Base-by-base conservation (phyloP, 208 protist species). In the Sergeia podlipaevii region DNA sequence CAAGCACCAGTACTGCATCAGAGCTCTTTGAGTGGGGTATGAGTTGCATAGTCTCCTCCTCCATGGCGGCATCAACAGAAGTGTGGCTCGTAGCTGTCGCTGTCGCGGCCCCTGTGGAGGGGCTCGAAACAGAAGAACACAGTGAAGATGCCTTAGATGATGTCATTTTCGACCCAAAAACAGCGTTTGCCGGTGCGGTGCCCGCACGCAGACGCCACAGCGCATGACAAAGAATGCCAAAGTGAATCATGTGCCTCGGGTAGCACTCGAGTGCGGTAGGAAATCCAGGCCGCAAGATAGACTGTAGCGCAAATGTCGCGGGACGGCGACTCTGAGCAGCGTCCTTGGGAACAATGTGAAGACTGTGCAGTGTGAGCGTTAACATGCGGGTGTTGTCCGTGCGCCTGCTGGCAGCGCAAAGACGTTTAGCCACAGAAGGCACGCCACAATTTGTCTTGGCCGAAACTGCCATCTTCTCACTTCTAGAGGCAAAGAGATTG, bases 171-270 rank as follows among this genome's bases (percentile, higher is more conserved):
- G 23, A 23, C n/a, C n/a, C n/a, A n/a, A n/a, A n/a, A n/a, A n/a
- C n/a, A n/a, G n/a, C 13, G 13, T 26, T 29, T 7, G 48, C 1
- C 6, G 4, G 8, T 33, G 0, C 34, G 27, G n/a, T 34, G 1
- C 53, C 54, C 28, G 56, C 58, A 18, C 39, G 36, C 18, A 27
- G 60, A 10, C 66, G 54, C 85, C 80, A 89, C 26, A 81, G 53
- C 0, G 63, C 68, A 47, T 79, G 77, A 42, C 61, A 65, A 2
- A 82, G 50, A 11, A 88, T 18, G 1, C 75, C 80, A 54, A 93
- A 84, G 56, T 89, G 74, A 5, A 93, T 28, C 80, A 93, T 85
- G 33, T 89, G 85, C 1, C 65, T 58, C 2, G 85, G 74, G 57
- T 93, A 93, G 66, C 78, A 88, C 41, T 93, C 78, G 21, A 89